A percentile compares a stretch with the other conserved stretches of the same genome.
These are phyloP conservation scores for Pueraria montana DNA, from an alignment of 306 rosid species.

Conservation along the genomic window DNA sequence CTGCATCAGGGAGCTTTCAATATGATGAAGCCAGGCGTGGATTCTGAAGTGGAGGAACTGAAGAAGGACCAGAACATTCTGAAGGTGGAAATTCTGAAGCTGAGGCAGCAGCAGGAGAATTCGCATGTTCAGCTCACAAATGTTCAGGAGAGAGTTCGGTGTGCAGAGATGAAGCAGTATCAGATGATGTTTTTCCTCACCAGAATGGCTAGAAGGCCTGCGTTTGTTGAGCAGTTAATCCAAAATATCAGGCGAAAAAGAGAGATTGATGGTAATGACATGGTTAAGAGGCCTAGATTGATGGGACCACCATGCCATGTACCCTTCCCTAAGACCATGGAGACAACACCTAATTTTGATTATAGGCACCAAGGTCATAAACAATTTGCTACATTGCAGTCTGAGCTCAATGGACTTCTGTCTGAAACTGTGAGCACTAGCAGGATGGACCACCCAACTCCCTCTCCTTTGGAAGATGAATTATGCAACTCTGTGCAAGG, in stretches of 20 bases:
- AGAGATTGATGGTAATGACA: conserved; percentile 58
- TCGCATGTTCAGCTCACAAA: conserved; percentile 60
- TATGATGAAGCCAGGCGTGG: conserved; percentile 54
- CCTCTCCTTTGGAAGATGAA: conserved; percentile 47
- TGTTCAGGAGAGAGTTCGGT: conserved; percentile 64
- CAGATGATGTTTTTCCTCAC: conserved; percentile 73
- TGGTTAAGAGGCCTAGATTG: conserved; percentile 68
- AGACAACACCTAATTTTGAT: conserved; percentile 37
- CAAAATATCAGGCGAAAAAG: conserved; percentile 59
- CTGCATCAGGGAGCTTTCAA: conserved; percentile 53
- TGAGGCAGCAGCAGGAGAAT: conserved; percentile 69
- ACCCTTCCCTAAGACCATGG: conserved; percentile 41
- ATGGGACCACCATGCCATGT: conserved; percentile 49
- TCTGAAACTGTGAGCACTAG: conserved; percentile 42
- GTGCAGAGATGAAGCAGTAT: conserved; percentile 66
- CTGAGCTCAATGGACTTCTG: conserved; percentile 54
- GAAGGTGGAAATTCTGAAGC: conserved; percentile 71
- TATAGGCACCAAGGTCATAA: conserved; percentile 46
- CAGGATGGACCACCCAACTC: conserved; percentile 35
- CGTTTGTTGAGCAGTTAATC: conserved; percentile 56
- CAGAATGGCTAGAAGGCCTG: conserved; percentile 59
- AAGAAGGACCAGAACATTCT: conserved; percentile 68
- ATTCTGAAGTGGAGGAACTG: conserved; percentile 70
- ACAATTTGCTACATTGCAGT: conserved; percentile 50
- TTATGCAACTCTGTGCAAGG: conserved; percentile 46